phyloP scores from a whole-genome alignment of 2,329 filamentous ascomycete genomes.

The Chlorencoelia australis region DNA sequence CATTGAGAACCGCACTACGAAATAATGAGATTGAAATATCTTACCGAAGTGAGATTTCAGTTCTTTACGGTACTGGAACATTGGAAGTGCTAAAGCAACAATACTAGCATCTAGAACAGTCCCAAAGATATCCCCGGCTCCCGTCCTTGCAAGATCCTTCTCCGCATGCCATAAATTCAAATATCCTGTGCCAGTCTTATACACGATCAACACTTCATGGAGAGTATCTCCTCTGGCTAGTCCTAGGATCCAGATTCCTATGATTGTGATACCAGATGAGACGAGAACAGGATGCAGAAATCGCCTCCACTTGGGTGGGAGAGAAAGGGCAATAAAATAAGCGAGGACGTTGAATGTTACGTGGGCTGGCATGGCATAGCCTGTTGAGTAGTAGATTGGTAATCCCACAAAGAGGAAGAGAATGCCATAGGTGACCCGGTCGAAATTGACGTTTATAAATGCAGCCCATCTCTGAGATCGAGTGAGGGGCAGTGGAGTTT shows the following conservation, averaged over 20 bases:
- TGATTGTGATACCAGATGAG: conserved; percentile 41
- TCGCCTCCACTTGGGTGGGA: conserved; percentile 39
- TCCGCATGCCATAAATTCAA: conserved; percentile 38
- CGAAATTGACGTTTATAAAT: conserved; percentile 35
- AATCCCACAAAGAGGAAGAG: conserved; percentile 42
- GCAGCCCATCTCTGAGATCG: conserved; percentile 42
- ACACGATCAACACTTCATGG: conserved; percentile 33
- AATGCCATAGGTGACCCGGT: conserved; percentile 34
- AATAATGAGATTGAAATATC: too few species aligned
- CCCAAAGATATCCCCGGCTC: conserved; percentile 46
- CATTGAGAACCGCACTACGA: too few species aligned
- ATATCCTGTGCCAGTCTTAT: conserved; percentile 44
- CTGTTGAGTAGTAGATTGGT: conserved; percentile 42
- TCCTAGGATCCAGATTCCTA: conserved; percentile 44
- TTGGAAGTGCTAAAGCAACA: conserved; percentile 47
- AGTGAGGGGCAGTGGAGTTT: conserved; percentile 34
- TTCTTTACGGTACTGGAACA: conserved; percentile 50
- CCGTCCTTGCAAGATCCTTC: conserved; percentile 30
- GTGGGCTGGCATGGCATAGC: conserved; percentile 39
- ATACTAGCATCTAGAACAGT: conserved; percentile 48
- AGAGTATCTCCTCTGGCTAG: conserved; percentile 35
- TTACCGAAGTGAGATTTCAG: conserved; percentile 41
- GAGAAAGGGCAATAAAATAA: conserved; percentile 39
- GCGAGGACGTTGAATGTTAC: conserved; percentile 39
- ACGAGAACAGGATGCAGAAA: conserved; percentile 50